Conservation (phyloP, 306 rosid genomes). For the Sechiopsis laciniata region DNA sequence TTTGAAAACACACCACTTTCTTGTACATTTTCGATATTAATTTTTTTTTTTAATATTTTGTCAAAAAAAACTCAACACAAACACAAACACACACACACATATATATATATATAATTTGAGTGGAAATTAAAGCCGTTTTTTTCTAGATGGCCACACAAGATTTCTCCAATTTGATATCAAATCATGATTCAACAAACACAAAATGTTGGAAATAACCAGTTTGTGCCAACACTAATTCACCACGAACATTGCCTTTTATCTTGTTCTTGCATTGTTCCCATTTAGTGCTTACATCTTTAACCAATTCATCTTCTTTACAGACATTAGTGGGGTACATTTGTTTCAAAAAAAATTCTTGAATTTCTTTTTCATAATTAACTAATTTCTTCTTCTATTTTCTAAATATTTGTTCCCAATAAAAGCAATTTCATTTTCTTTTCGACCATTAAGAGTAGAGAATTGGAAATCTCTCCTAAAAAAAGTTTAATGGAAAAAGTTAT, state of each 20-base stretch:
- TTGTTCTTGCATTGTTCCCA: neutral
- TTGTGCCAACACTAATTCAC: neutral
- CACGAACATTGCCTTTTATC: neutral
- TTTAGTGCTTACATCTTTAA: neutral
- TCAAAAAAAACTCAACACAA: too few relatives aligned
- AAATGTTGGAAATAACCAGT: neutral
- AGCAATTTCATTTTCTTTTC: too few relatives aligned
- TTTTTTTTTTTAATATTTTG: too few relatives aligned
- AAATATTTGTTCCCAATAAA: neutral
- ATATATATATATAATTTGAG: neutral
- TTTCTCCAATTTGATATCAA: conserved; percentile 10
- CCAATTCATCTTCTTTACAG: neutral
- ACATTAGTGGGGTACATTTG: neutral
- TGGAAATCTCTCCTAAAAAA: neutral
- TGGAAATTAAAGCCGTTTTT: neutral
- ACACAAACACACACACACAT: too few relatives aligned
- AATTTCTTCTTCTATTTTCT: neutral
- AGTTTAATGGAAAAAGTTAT: too few relatives aligned
- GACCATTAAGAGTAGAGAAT: neutral
- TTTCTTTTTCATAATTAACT: neutral
- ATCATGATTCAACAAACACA: conserved; percentile 9
- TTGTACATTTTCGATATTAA: too few relatives aligned
- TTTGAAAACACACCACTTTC: too few relatives aligned
- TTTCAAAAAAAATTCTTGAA: neutral
- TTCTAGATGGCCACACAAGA: neutral